phyloP scores from a whole-genome alignment of 1,284 basidiomycete species.

The Entoloma clypeatum region DNA sequence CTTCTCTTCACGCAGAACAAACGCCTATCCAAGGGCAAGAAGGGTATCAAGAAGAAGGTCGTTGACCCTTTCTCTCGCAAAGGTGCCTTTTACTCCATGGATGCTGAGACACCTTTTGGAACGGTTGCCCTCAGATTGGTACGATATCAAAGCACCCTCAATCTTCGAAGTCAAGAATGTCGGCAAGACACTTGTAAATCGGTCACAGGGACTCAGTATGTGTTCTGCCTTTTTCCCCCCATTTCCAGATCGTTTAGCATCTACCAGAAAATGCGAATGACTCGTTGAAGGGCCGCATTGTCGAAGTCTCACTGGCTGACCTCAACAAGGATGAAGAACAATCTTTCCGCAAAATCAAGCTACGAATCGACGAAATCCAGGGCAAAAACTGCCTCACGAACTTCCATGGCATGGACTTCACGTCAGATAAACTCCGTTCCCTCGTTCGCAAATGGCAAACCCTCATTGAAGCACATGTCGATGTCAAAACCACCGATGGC shows the following conservation, averaged over 20 bases:
- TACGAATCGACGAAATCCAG: conserved; percentile 96
- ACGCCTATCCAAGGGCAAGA: conserved; percentile 99
- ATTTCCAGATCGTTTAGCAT: conserved; percentile 13
- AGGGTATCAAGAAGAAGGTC: conserved; percentile 99
- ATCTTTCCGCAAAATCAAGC: conserved; percentile 99
- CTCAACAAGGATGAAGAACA: conserved; percentile 99
- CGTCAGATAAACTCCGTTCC: conserved; percentile 99
- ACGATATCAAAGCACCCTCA: conserved; percentile 98
- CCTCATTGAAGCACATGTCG: conserved; percentile 97
- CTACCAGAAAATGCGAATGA: conserved; percentile 94
- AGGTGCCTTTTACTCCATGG: conserved; percentile 47
- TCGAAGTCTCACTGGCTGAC: conserved; percentile 97
- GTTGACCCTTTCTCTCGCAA: conserved; percentile 99
- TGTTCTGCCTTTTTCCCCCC: conserved; percentile 22
- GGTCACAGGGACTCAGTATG: conserved; percentile 96
- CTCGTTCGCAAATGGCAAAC: conserved; percentile 99
- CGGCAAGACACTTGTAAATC: conserved; percentile 98
- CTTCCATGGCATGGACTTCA: conserved; percentile 99
- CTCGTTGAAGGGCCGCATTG: conserved; percentile 94
- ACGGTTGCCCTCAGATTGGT: conserved; percentile 77
- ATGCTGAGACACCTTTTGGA: conserved; percentile 5
- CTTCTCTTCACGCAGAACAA: conserved; percentile 69
- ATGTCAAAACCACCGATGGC: conserved; percentile 99
- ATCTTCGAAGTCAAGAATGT: conserved; percentile 97
- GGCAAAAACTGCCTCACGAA: conserved; percentile 99